phyloP scores from a whole-genome alignment of 2,329 filamentous ascomycete genomes.

The Aspergillus aculeatinus region DNA sequence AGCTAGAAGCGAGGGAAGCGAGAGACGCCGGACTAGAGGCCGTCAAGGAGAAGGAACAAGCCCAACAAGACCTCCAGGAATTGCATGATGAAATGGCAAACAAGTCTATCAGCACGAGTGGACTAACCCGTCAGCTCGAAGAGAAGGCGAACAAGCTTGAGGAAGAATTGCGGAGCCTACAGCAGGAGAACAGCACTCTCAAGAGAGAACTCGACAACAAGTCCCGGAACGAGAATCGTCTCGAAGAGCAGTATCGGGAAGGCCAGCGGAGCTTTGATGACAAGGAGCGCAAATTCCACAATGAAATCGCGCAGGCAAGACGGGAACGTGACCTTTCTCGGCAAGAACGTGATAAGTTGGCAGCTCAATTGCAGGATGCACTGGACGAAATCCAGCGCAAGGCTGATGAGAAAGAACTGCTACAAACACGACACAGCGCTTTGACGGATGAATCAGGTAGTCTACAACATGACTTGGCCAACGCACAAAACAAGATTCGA shows the following conservation, averaged over 20 bases:
- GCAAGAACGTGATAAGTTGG: constrained; percentile 42
- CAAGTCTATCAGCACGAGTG: constrained; percentile 74
- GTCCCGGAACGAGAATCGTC: constrained; percentile 39
- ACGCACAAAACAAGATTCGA: constrained; percentile 43
- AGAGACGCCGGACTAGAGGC: constrained; percentile 51
- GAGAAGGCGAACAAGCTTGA: constrained; percentile 68
- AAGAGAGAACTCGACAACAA: constrained; percentile 48
- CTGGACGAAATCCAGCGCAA: constrained; percentile 61
- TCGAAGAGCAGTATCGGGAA: constrained; percentile 52
- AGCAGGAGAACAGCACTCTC: constrained; percentile 47
- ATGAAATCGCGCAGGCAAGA: constrained; percentile 45
- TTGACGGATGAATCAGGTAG: constrained; percentile 64
- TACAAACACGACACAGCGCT: constrained; percentile 68
- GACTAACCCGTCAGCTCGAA: constrained; percentile 71
- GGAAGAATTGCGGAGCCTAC: constrained; percentile 59
- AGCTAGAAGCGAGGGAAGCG: constrained; percentile 38
- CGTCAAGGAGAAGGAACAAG: constrained; percentile 51
- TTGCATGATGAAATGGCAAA: constrained; percentile 76
- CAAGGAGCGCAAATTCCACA: constrained; percentile 39
- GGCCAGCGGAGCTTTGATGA: constrained; percentile 40
- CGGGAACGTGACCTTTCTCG: constrained; percentile 49
- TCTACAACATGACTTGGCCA: constrained; percentile 64
- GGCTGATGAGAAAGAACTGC: constrained; percentile 63
- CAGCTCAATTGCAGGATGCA: constrained; percentile 53
- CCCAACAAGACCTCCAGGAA: constrained; percentile 57